These are phyloP conservation scores for Tephrocybe sp. DNA, from an alignment of 768 basidiomycete genomes.

Conservation along the genomic window DNA sequence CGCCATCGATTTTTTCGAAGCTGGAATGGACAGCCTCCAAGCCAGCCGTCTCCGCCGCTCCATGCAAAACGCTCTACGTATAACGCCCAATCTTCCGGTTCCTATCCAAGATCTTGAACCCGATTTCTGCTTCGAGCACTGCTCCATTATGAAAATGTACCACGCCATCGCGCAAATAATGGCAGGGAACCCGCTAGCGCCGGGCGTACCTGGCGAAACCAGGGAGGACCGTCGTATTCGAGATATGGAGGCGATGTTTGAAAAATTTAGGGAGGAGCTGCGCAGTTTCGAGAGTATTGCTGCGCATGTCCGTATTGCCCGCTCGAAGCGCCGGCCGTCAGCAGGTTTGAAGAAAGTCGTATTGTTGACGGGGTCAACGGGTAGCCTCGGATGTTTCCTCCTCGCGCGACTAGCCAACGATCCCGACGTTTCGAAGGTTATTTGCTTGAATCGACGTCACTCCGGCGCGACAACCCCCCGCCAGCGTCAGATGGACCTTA, in stretches of 20 bases:
- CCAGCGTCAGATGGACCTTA: conserved; percentile 27
- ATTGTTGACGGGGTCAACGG: conserved; percentile 38
- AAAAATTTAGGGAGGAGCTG: conserved; percentile 21
- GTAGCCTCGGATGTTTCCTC: conserved; percentile 35
- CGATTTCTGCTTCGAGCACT: conserved; percentile 32
- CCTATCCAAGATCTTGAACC: conserved; percentile 21
- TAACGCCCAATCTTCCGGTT: conserved; percentile 19
- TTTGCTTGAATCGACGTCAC: conserved; percentile 29
- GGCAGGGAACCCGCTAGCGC: conserved; percentile 12
- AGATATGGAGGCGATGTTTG: conserved; percentile 29
- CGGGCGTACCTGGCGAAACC: neutral
- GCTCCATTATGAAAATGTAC: conserved; percentile 26
- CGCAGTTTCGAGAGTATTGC: conserved; percentile 12
- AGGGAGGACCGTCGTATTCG: conserved; percentile 18
- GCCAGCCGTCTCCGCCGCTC: conserved; percentile 33
- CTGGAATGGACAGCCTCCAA: conserved; percentile 41
- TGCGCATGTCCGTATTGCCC: conserved; percentile 12
- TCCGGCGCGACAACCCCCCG: conserved; percentile 13
- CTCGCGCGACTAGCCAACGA: conserved; percentile 27
- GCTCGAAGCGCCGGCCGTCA: conserved; percentile 5
- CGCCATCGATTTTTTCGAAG: conserved; percentile 36
- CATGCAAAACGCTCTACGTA: conserved; percentile 24
- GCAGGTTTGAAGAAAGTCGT: conserved; percentile 22
- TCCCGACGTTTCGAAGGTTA: conserved; percentile 25
- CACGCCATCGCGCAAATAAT: conserved; percentile 21